phyloP scores from a whole-genome alignment of 495 filamentous ascomycete genomes.

The Elasticomyces elasticus region DNA sequence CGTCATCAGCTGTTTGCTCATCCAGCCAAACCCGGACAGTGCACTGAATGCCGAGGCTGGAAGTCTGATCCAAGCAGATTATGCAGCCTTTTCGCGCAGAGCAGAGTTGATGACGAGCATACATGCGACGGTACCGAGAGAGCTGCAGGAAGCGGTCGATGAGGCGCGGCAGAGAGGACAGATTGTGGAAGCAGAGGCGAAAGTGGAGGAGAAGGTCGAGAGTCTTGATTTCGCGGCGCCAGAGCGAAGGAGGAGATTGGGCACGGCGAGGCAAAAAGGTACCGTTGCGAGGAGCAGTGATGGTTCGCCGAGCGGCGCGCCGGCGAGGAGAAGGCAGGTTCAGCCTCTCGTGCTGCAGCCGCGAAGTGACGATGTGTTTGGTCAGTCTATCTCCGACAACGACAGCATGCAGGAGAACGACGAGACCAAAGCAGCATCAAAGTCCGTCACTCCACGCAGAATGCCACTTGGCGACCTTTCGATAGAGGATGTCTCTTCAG shows the following conservation, averaged over 20 bases:
- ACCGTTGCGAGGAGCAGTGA: conserved; percentile 1
- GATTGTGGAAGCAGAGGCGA: conserved; percentile 26
- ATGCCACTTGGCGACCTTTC: conserved; percentile 18
- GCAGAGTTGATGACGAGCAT: conserved; percentile 59
- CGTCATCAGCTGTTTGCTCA: conserved; percentile 62
- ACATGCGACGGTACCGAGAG: conserved; percentile 47
- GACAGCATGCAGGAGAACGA: conserved; percentile 13
- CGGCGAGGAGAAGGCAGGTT: not conserved
- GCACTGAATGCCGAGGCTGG: conserved; percentile 59
- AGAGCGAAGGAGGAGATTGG: conserved; percentile 3
- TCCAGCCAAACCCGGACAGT: conserved; percentile 62
- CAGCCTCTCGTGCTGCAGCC: conserved; percentile 10
- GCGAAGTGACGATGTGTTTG: conserved; percentile 16
- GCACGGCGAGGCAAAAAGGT: conserved; percentile 8
- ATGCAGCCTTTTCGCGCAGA: conserved; percentile 48
- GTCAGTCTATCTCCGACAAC: not conserved
- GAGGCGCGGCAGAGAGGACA: conserved; percentile 55
- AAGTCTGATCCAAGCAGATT: conserved; percentile 53
- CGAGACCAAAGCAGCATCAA: not conserved
- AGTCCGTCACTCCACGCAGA: conserved; percentile 9
- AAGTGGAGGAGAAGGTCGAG: conserved; percentile 2
- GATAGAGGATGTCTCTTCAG: conserved; percentile 4
- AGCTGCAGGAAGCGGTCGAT: conserved; percentile 30
- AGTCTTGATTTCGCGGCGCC: conserved; percentile 3
- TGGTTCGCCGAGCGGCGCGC: conserved; percentile 6